phyloP scores from a whole-genome alignment of 208 protist species.

The Acanthamoeba pearcei region DNA sequence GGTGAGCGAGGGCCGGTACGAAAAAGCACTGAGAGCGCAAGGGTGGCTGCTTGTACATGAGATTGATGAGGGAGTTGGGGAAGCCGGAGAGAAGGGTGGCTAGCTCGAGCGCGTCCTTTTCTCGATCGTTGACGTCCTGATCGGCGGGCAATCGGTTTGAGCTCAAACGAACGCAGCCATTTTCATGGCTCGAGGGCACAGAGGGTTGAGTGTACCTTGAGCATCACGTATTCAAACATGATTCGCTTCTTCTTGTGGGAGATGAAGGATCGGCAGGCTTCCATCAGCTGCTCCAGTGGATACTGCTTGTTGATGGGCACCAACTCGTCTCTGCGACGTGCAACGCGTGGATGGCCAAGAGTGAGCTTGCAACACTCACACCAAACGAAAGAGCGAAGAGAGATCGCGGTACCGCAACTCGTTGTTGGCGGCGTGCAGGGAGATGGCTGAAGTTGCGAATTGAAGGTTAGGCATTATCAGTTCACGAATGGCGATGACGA shows the following conservation, averaged over 20 bases:
- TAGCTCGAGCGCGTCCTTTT: constrained; percentile 17
- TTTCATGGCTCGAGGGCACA: too few relatives aligned
- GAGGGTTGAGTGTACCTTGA: background rate
- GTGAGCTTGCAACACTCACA: too few relatives aligned
- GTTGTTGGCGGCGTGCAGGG: constrained; percentile 30
- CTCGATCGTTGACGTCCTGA: constrained; percentile 9
- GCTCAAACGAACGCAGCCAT: too few relatives aligned
- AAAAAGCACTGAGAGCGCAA: background rate
- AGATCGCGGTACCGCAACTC: background rate
- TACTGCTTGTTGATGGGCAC: constrained; percentile 68
- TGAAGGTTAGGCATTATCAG: background rate
- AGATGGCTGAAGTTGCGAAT: background rate
- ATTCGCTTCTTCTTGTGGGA: constrained; percentile 26
- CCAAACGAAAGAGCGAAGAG: too few relatives aligned
- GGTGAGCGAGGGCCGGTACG: background rate
- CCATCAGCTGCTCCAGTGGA: constrained; percentile 10
- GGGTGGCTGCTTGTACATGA: background rate
- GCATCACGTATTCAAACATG: constrained; percentile 71
- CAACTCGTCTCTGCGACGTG: background rate
- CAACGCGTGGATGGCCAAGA: background rate
- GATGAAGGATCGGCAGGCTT: constrained; percentile 5
- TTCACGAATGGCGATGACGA: background rate
- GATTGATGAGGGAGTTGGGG: constrained; percentile 18
- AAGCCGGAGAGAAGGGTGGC: constrained; percentile 14
- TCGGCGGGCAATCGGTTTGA: too few relatives aligned